Base-by-base conservation (phyloP, 805 yeast species). In the Pichia cabralensis region DNA sequence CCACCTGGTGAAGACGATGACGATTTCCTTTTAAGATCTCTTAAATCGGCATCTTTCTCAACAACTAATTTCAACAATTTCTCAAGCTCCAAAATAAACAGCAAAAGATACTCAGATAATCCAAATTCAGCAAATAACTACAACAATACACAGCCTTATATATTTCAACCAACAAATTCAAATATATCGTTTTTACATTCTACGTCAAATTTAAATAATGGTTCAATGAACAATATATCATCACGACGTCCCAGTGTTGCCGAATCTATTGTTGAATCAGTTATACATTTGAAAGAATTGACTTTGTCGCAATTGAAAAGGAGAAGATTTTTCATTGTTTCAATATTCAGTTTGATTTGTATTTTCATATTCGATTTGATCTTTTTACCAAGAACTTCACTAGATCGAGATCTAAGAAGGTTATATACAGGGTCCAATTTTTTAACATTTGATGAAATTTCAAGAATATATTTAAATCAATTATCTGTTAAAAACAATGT, bases 301-400 rank as follows among this genome's bases (percentile, higher is more conserved):
- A 52, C 61, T 3, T 27, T 48, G 28, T 35, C 42, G 43, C 51
- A 55, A 39, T 39, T 55, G 22, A 52, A 52, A 36, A 43, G 53
- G 20, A 55, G 54, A 30, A 42, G 69, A 34, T 65, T 75, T 37
- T 28, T 47, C 4, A 31, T 39, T 11, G 36, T 45, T 15, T 41
- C 38, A 7, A 29, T 45, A 3, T 45, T 45, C 26, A 55, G 68
- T 53, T 60, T 67, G 44, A 64, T 67, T 40, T 58, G 67, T 30
- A 50, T 61, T 16, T 81, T 83, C 1, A 40, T 74, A 2, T 74
- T 81, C 50, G 72, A 81, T 26, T 61, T 83, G 32, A 72, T 79
- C 1, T 86, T 86, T 52, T 62, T 85, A 12, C 96, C 95, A 2
- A 57, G 95, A 38, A 83, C 96, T 1, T 82, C 95, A 2, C 60